Percentiles rank a stretch among this genome's conserved stretches.
phyloP scores from a whole-genome alignment of 306 rosid species.

The Rosa multiflora region DNA sequence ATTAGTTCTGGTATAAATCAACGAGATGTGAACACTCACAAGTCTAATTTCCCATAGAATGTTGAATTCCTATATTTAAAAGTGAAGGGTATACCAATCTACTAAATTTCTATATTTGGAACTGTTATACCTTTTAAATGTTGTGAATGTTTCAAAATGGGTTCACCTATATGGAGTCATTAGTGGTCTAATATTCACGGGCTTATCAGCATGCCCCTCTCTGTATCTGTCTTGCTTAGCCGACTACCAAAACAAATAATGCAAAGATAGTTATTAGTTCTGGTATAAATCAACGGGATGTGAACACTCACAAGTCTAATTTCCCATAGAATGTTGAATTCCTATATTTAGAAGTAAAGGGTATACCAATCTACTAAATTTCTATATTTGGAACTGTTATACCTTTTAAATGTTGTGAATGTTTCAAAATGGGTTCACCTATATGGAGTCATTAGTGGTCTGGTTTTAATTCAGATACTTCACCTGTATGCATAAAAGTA shows the following conservation, averaged over 20 bases:
- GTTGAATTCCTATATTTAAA: neutral
- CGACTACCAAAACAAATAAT: neutral
- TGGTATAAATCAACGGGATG: neutral
- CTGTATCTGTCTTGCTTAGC: neutral
- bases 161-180: slow-evolving; percentile 1
- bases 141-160: neutral
- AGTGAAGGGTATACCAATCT: neutral
- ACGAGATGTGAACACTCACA: neutral
- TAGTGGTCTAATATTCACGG: neutral
- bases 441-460: slow-evolving; percentile 7
- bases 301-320: neutral
- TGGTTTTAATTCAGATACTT: slow-evolving; percentile 4
- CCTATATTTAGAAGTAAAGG: neutral
- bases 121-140: neutral
- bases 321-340: neutral
- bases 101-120: neutral
- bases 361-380: neutral
- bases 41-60: neutral
- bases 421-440: neutral
- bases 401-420: neutral
- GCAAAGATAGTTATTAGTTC: neutral
- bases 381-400: slow-evolving; percentile 3
- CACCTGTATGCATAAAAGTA: slow-evolving; percentile 1
- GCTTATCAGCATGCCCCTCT: neutral
- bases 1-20: neutral